Conservation (phyloP, 176 grass and related monocot species). For the Alloteropsis semialata region DNA sequence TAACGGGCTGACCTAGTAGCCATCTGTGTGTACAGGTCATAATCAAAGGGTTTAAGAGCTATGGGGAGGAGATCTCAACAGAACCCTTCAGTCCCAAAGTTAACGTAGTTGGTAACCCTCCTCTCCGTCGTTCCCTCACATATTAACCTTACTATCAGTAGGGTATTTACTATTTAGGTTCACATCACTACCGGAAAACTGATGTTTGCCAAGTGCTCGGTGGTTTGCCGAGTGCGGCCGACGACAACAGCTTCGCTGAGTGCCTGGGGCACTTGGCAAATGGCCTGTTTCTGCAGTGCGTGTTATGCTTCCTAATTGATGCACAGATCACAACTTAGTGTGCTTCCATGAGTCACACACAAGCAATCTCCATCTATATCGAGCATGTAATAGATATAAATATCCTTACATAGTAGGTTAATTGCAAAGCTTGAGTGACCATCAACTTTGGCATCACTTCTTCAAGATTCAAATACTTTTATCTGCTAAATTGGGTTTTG, state of each 20-base stretch:
- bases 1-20: background rate
- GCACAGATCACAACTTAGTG: background rate
- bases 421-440: background rate
- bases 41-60: constrained; percentile 99
- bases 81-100: constrained; percentile 97
- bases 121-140: background rate
- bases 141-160: constrained; percentile 7
- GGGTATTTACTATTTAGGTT: background rate
- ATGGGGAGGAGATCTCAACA: constrained; percentile 89
- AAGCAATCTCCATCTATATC: background rate
- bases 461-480: background rate
- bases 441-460: background rate
- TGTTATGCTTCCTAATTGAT: background rate
- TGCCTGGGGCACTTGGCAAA: too few species aligned
- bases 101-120: constrained; percentile 81
- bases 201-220: too few species aligned
- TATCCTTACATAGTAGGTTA: constrained; percentile 1
- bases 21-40: constrained; percentile 54
- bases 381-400: background rate
- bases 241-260: too few species aligned
- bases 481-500: background rate
- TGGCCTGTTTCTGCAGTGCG: too few species aligned
- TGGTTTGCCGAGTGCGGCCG: too few species aligned
- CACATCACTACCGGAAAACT: too few species aligned
- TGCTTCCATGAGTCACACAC: background rate